These are phyloP conservation scores for Tylopilus vinaceipallidus DNA, from an alignment of 768 basidiomycete species.

Conservation along the genomic window DNA sequence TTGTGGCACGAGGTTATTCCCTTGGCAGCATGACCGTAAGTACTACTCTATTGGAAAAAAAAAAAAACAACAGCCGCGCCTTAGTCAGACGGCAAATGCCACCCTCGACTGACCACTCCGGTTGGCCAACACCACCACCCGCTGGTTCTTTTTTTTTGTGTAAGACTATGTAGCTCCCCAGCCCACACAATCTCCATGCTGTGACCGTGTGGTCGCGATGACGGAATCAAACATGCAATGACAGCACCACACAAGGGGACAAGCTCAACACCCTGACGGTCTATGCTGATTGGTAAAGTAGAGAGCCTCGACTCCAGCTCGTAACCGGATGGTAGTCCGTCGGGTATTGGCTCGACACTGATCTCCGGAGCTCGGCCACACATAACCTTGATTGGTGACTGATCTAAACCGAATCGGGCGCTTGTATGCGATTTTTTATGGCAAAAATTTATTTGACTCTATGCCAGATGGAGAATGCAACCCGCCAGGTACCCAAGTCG, in stretches of 20 bases:
- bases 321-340: too few species aligned
- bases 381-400: too few species aligned
- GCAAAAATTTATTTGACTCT: background rate
- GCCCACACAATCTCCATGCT: too few species aligned
- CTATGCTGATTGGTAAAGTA: too few species aligned
- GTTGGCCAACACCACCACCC: too few species aligned
- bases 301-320: too few species aligned
- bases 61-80: too few species aligned
- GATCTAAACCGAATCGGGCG: background rate
- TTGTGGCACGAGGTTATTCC: slow-evolving; percentile 5
- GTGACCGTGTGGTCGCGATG: background rate
- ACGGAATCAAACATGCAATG: background rate
- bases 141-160: background rate
- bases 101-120: too few species aligned
- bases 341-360: background rate
- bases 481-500: background rate
- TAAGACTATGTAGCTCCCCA: too few species aligned
- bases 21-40: slow-evolving; percentile 13
- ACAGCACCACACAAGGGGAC: background rate
- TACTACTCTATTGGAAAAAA: too few species aligned
- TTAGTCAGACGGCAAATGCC: slow-evolving; percentile 34
- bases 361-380: background rate
- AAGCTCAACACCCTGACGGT: background rate
- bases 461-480: too few species aligned
- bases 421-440: background rate